Conservation (phyloP, 2,329 filamentous ascomycete species). For the Grosmannia serpens region DNA sequence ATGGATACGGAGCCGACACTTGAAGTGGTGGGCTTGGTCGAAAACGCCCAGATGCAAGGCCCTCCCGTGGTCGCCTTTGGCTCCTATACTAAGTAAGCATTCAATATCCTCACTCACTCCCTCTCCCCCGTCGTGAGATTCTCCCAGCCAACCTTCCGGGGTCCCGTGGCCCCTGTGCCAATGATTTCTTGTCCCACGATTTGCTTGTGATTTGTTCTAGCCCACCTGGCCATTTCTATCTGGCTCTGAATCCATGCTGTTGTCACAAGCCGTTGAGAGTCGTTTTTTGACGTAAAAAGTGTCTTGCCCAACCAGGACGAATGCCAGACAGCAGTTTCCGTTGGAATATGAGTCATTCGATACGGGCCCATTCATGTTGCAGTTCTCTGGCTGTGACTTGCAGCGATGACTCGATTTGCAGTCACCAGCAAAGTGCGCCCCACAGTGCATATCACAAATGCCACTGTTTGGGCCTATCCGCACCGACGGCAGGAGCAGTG, state of each 20-base stretch:
- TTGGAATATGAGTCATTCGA: no score
- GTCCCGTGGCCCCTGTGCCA: background rate
- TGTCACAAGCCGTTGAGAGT: background rate
- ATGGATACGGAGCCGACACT: background rate
- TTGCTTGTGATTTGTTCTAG: background rate
- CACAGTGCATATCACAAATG: background rate
- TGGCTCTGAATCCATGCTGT: background rate
- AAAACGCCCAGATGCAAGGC: background rate
- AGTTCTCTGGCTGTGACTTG: no score
- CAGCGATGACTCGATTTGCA: background rate
- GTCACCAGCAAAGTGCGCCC: background rate
- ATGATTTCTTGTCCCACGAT: background rate
- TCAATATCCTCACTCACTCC: background rate
- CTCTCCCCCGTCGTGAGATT: background rate
- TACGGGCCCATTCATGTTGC: background rate
- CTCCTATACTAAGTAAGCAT: constrained; percentile 6
- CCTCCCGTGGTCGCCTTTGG: constrained; percentile 7
- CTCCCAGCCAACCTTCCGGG: background rate
- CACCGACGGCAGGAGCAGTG: background rate
- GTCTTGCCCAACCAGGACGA: background rate
- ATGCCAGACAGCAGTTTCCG: background rate
- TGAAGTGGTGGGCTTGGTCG: background rate
- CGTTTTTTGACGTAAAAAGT: background rate
- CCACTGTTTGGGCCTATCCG: background rate
- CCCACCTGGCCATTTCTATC: background rate